A percentile compares a stretch with the other conserved stretches of the same genome.
Conservation (phyloP, 345 rosid species). For the Melastoma malabathricum region DNA sequence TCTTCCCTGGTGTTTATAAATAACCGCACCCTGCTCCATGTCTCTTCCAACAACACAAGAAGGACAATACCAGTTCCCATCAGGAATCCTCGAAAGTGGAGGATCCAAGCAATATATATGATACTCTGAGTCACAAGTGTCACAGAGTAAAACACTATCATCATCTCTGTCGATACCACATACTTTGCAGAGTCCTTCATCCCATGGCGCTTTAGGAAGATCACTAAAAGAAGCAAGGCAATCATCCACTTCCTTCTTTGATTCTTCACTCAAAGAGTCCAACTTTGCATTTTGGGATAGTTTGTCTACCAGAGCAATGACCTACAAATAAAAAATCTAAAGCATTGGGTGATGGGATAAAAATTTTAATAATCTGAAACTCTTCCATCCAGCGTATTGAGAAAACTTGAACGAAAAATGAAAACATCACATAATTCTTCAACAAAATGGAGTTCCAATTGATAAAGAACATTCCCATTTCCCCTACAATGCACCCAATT, state of each 20-base stretch:
- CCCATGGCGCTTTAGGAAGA: slow-evolving; percentile 98
- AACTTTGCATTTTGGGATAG: slow-evolving; percentile 39
- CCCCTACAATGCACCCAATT: too few relatives aligned
- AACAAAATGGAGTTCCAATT: too few relatives aligned
- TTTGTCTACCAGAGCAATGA: slow-evolving; percentile 50
- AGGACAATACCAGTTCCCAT: slow-evolving; percentile 99
- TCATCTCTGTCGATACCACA: slow-evolving; percentile 97
- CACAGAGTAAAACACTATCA: slow-evolving; percentile 92
- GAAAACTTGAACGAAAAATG: too few relatives aligned
- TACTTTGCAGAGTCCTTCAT: slow-evolving; percentile 96
- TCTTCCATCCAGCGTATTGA: too few relatives aligned
- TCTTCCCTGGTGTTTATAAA: slow-evolving; percentile 27
- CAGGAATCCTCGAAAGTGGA: slow-evolving; percentile 89
- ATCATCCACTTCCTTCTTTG: slow-evolving; percentile 53
- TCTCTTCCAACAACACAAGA: slow-evolving; percentile 55
- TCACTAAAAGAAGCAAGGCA: slow-evolving; percentile 46
- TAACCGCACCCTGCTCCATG: slow-evolving; percentile 28
- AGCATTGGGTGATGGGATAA: too few relatives aligned
- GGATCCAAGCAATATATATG: slow-evolving; percentile 98
- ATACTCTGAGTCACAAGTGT: slow-evolving; percentile 93
- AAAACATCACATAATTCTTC: too few relatives aligned
- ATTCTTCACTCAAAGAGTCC: slow-evolving; percentile 49
- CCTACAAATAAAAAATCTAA: slow-evolving; percentile 35
- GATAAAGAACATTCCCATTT: too few relatives aligned
- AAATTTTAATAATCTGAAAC: too few relatives aligned